Base-by-base conservation (phyloP, 164 flowering plant genomes). In the Chloranthus sessilifolius region DNA sequence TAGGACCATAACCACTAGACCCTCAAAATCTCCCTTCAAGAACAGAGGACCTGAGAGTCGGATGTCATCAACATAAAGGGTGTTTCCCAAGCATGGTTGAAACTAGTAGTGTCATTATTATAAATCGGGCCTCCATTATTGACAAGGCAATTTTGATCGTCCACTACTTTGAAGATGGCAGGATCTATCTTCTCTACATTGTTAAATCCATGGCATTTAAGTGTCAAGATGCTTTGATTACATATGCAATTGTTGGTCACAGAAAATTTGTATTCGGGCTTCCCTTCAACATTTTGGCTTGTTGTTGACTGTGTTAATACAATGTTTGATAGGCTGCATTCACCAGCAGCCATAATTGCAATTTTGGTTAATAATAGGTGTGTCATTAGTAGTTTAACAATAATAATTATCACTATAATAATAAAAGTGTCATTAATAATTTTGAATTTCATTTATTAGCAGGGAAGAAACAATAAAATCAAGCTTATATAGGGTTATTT, bases 181-280 rank as follows among this genome's bases (percentile, higher is more conserved):
- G 27, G 27, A n/a, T 50, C 53, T 7, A 34, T 12, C n/a, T 11
- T 15, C 28, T 50, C 53, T 4, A 11, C 5, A 16, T 6, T 33
- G 38, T 11, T 10, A 23, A 50, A 50, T 10, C 41, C 53, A 9
- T 10, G 21, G 16, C 27, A 20, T 4, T 21, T 1, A 5, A 50
- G 40, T 21, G 12, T 24, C 41, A 50, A 19, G 17, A 11, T 0
- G 26, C 1, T 6, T 21, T 50, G 53, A 1, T 40, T 7, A 28
- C 53, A 50, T 8, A 34, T 7, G 38, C 53, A 50, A 11, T 21
- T 21, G 38, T 50, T 50, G 41, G 27, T 2, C 41, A 50, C 41
- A 0, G 41, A 7, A 4, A 50, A 40, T 28, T 34, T 4, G 24
- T 20, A 34, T 28, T 50, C 53, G 1, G 28, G 39, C 26, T 31